Evolutionary conservation across 306 rosid species (phyloP), one percentile per base, ranked within the genome.

Genomic region (Begonia peltatifolia): DNA sequence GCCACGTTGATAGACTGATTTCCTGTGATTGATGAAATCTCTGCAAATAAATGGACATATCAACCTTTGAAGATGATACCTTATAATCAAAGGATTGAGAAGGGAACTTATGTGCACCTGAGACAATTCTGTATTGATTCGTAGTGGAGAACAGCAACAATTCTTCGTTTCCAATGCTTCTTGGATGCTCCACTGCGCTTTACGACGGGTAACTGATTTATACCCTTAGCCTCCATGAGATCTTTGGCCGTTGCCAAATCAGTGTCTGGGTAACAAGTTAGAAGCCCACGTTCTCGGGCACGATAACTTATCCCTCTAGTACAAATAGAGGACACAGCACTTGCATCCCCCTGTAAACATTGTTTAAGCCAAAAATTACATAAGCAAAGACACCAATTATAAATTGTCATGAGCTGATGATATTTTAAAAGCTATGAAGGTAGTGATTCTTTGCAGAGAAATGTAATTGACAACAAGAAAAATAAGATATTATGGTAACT

Each of bases 221-320:
- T 59, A 56, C 81, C 99, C 72, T 71, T 86, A 55, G 99, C 99
- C 70, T 90, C 99, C 95, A 90, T 90, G 60, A 90, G 80, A 55
- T 90, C 96, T 75, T 74, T 83, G 55, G 99, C 94, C 70, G 71
- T 67, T 56, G 94, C 82, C 75, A 90, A 74, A 76, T 60, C 74
- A 20, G 82, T 73, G 67, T 81, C 87, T 17, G 94, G 88, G 59
- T 75, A 83, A 60, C 99, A 90, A 50, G 94, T 90, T 65, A 83
- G 58, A 50, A 90, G 68, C 49, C 94, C 93, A 42, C 99, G 95
- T 13, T 62, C 79, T 64, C 63, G 76, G 56, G 96, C 99, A 12
- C 79, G 87, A 52, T 86, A 90, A 67, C 68, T 77, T 59, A 86
- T 73, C 64, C 92, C 92, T 58, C 84, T 87, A 57, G 96, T 86